Evolutionary conservation across 345 rosid species (phyloP).

Genomic region (Sisymbrium altissimum): DNA sequence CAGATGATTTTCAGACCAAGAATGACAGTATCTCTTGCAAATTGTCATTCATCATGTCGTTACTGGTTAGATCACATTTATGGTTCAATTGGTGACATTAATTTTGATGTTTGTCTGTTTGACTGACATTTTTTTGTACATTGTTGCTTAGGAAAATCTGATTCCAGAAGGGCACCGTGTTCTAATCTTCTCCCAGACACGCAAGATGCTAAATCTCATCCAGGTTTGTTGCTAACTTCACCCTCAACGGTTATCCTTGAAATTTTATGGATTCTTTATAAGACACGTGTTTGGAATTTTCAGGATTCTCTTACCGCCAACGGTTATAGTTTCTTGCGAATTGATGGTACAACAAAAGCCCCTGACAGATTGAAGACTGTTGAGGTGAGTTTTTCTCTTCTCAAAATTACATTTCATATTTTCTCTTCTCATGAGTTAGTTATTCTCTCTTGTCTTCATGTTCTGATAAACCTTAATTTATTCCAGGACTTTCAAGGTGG

Average conservation of each 20-base stretch:
- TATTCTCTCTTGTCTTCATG: slow-evolving; percentile 19
- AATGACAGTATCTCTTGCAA: slow-evolving; percentile 90
- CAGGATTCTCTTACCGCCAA: slow-evolving; percentile 72
- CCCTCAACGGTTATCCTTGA: slow-evolving; percentile 1
- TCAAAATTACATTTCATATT: neutral
- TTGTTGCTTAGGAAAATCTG: slow-evolving; percentile 52
- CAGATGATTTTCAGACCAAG: slow-evolving; percentile 69
- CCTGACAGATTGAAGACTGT: slow-evolving; percentile 80
- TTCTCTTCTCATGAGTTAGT: neutral
- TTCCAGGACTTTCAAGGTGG: slow-evolving; percentile 87
- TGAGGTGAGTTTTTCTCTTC: slow-evolving; percentile 46
- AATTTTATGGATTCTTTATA: slow-evolving; percentile 6
- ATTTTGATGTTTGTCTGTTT: neutral
- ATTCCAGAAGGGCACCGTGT: slow-evolving; percentile 93
- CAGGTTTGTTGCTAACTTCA: slow-evolving; percentile 57
- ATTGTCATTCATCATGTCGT: slow-evolving; percentile 68
- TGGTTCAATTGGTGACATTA: slow-evolving; percentile 3
- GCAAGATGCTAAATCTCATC: slow-evolving; percentile 92
- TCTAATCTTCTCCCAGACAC: slow-evolving; percentile 94
- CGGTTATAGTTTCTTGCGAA: slow-evolving; percentile 69
- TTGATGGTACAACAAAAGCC: slow-evolving; percentile 94
- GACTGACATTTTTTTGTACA: slow-evolving; percentile 23
- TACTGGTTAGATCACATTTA: slow-evolving; percentile 54
- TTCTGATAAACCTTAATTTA: slow-evolving; percentile 1
- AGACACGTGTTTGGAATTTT: neutral